Evolutionary conservation across 441 rosid species (phyloP).

Genomic region (Aquilaria agallochum): DNA sequence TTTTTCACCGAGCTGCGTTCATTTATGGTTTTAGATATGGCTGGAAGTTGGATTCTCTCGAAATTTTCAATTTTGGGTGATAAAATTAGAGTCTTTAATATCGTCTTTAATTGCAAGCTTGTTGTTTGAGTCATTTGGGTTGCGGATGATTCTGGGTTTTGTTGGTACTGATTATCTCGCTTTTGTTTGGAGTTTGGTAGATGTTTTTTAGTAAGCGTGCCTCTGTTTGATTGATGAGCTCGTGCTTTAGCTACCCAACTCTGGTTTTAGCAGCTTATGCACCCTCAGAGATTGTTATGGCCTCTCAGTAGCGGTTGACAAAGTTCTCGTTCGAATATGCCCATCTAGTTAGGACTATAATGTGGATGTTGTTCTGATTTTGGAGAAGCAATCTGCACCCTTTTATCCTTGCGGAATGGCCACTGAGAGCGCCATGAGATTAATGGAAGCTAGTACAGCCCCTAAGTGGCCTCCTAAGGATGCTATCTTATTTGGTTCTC

Average conservation of each 20-base stretch:
- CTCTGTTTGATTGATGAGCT: not conserved
- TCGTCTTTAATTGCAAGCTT: no score
- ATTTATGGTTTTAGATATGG: conserved; percentile 13
- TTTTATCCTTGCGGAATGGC: conserved; percentile 43
- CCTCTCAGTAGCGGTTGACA: conserved; percentile 11
- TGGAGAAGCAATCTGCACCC: conserved; percentile 4
- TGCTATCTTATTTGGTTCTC: conserved; percentile 47
- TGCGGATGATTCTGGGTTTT: no score
- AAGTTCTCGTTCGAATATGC: conserved; percentile 13
- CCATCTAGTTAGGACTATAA: conserved; percentile 8
- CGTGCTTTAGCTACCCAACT: not conserved
- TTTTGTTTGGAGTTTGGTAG: conserved; percentile 13
- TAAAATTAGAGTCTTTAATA: conserved; percentile 8
- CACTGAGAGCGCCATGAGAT: conserved; percentile 77
- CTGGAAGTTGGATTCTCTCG: not conserved
- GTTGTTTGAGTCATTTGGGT: no score
- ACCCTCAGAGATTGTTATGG: not conserved
- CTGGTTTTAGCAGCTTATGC: conserved; percentile 1
- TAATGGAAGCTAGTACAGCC: conserved; percentile 58
- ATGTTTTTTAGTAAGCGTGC: conserved; percentile 16
- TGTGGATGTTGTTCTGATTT: conserved; percentile 12
- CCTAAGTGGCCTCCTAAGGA: conserved; percentile 62
- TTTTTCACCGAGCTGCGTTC: conserved; percentile 12
- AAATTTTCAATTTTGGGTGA: not conserved
- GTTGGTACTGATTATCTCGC: not conserved